Conservation (phyloP, 305 asterid genomes). For the Nicotiana rustica region DNA sequence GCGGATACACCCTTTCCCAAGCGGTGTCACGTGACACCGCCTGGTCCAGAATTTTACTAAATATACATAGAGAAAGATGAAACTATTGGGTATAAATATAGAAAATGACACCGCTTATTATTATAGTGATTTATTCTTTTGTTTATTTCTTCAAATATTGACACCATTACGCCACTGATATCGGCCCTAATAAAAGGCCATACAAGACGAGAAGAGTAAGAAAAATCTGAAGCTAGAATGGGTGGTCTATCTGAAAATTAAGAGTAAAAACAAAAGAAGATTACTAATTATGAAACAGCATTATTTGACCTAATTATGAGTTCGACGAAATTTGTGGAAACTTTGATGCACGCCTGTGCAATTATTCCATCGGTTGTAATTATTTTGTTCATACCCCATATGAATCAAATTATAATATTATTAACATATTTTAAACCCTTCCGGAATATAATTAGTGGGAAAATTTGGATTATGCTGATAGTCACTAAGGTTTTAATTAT, state of each 20-base stretch:
- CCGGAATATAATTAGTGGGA: background rate
- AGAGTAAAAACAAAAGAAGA: background rate
- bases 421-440: background rate
- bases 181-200: no score
- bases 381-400: conserved; percentile 6
- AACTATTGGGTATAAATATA: no score
- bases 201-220: no score
- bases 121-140: no score
- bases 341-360: conserved; percentile 58
- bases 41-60: no score
- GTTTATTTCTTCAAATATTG: no score
- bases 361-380: conserved; percentile 20
- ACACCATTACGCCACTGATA: no score
- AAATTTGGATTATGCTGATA: background rate
- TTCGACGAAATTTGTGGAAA: conserved; percentile 58
- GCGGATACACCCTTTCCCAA: no score
- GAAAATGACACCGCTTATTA: no score
- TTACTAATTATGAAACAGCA: conserved; percentile 53
- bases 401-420: conserved; percentile 10
- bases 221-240: no score
- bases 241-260: background rate
- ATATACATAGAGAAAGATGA: no score
- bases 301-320: conserved; percentile 54
- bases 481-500: conserved; percentile 4
- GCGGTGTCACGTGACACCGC: no score